These are phyloP conservation scores for Pilasporangium apinafurcum DNA, from an alignment of 352 stramenopile species.

Conservation along the genomic window DNA sequence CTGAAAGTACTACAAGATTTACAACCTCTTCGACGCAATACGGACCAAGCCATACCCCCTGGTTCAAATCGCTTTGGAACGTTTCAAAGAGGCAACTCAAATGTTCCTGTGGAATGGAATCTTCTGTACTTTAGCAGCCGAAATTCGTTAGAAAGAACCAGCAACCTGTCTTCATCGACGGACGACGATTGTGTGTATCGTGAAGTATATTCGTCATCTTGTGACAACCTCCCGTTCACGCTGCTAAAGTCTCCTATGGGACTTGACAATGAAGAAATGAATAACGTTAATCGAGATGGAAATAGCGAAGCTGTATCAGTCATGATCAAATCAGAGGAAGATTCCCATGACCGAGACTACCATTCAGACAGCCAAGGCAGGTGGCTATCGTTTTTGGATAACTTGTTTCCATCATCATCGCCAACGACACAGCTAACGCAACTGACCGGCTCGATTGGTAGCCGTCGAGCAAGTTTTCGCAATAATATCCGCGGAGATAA, in stretches of 20 bases:
- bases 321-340: constrained; percentile 14
- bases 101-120: constrained; percentile 42
- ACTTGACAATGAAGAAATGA: background rate
- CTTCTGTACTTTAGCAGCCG: constrained; percentile 40
- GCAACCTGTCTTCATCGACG: constrained; percentile 18
- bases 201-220: constrained; percentile 35
- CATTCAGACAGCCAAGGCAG: constrained; percentile 1
- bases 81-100: constrained; percentile 13
- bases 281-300: background rate
- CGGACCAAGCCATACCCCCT: too few relatives aligned
- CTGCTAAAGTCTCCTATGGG: constrained; percentile 36
- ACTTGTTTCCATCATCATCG: constrained; percentile 39
- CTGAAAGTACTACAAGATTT: constrained; percentile 26
- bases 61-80: too few relatives aligned
- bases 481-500: constrained; percentile 13
- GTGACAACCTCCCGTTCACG: constrained; percentile 62
- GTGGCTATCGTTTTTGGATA: constrained; percentile 51
- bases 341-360: constrained; percentile 1
- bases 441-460: background rate
- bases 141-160: constrained; percentile 26
- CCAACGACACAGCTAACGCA: too few relatives aligned
- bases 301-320: constrained; percentile 7
- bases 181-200: constrained; percentile 36
- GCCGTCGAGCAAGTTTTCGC: background rate
- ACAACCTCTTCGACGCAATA: too few relatives aligned